phyloP scores from a whole-genome alignment of 805 yeast species.

The Barnettozyma populi region DNA sequence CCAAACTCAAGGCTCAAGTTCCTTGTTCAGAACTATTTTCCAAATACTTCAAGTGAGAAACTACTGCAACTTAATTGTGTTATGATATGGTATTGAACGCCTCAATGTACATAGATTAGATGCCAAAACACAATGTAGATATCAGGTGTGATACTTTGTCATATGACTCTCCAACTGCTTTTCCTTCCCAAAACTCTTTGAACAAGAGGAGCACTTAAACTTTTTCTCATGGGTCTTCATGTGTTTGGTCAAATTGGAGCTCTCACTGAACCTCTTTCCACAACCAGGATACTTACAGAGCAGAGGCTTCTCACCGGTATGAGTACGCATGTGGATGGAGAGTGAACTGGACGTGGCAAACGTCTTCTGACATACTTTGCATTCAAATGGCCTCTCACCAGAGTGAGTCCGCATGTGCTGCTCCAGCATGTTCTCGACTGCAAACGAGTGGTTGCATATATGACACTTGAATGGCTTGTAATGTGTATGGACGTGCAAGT shows the following conservation, averaged over 20 bases:
- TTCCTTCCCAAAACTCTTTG: slow-evolving; percentile 44
- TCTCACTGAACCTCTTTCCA: slow-evolving; percentile 79
- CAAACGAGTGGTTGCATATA: slow-evolving; percentile 64
- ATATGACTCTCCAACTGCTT: slow-evolving; percentile 38
- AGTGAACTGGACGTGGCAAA: slow-evolving; percentile 82
- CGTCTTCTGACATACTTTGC: slow-evolving; percentile 65
- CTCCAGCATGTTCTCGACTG: slow-evolving; percentile 68
- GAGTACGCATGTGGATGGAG: slow-evolving; percentile 78
- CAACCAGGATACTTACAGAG: slow-evolving; percentile 77
- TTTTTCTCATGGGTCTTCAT: slow-evolving; percentile 66
- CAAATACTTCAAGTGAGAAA: slow-evolving; percentile 46
- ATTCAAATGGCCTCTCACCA: slow-evolving; percentile 82
- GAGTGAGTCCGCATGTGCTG: slow-evolving; percentile 84
- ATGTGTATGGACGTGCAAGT: slow-evolving; percentile 82
- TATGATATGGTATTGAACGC: background rate
- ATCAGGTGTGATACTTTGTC: slow-evolving; percentile 16
- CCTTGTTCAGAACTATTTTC: slow-evolving; percentile 74
- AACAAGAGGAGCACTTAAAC: slow-evolving; percentile 47
- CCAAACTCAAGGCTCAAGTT: slow-evolving; percentile 75
- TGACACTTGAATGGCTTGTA: slow-evolving; percentile 74
- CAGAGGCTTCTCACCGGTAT: slow-evolving; percentile 88
- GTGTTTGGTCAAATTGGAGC: slow-evolving; percentile 85
- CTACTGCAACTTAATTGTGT: background rate
- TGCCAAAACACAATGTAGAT: background rate
- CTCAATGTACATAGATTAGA: background rate